Evolutionary conservation across 164 flowering plant genomes (phyloP).

Genomic region (Paratinospora sagittata): DNA sequence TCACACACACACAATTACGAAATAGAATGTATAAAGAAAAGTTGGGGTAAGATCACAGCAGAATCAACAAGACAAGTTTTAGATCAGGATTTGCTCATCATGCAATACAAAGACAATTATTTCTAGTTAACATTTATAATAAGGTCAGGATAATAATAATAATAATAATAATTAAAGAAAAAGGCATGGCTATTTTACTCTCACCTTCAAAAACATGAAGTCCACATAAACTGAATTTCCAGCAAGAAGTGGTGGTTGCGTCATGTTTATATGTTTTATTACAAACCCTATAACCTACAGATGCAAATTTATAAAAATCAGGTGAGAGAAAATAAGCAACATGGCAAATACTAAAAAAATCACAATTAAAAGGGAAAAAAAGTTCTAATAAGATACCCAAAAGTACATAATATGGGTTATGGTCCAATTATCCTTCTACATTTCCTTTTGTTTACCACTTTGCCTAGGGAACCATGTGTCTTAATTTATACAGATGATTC

Average conservation of each 20-base stretch:
- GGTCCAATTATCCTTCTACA: no score
- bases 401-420: no score
- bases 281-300: constrained; percentile 71
- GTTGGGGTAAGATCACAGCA: not conserved
- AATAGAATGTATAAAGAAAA: no score
- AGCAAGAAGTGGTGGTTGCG: constrained; percentile 47
- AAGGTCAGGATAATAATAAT: not conserved
- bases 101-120: not conserved
- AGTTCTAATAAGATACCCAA: no score
- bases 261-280: constrained; percentile 42
- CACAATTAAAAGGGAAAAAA: no score
- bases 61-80: not conserved
- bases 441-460: no score
- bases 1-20: no score
- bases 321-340: not conserved
- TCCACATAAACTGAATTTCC: constrained; percentile 84
- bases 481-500: no score
- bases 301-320: not conserved
- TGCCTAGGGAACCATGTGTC: no score
- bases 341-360: not conserved
- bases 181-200: not conserved
- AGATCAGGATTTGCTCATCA: not conserved
- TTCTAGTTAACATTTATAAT: not conserved
- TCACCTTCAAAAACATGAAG: constrained; percentile 58
- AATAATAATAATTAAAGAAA: not conserved